Evolutionary conservation across 108 stramenopile species (phyloP).

Genomic region (Chaetoceros muelleri): DNA sequence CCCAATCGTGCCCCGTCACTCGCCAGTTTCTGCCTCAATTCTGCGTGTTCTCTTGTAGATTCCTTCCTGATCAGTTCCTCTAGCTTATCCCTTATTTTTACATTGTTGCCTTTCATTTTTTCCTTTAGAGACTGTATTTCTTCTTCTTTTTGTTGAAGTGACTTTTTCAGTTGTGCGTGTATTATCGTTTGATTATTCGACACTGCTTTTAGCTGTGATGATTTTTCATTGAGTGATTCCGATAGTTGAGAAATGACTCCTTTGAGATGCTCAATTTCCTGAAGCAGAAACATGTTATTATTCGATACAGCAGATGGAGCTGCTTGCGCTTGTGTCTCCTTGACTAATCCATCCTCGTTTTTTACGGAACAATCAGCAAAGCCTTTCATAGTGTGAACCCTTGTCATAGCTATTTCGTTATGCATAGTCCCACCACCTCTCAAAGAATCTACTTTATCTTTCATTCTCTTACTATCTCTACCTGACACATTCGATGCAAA

Average conservation of each 20-base stretch:
- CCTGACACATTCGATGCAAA: too few species aligned
- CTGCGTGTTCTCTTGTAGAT: constrained; percentile 33
- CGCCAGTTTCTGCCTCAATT: constrained; percentile 49
- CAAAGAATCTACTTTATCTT: too few species aligned
- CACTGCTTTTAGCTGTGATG: constrained; percentile 39
- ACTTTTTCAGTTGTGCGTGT: constrained; percentile 41
- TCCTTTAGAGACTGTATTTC: constrained; percentile 24
- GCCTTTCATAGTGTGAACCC: too few species aligned
- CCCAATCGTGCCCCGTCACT: constrained; percentile 75
- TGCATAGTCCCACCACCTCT: too few species aligned
- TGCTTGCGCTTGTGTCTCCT: too few species aligned
- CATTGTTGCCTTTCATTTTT: constrained; percentile 8
- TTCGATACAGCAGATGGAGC: too few species aligned
- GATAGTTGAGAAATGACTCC: not conserved
- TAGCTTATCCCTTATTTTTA: constrained; percentile 20
- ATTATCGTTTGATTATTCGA: constrained; percentile 74
- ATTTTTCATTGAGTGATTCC: not conserved
- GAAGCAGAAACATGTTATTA: too few species aligned
- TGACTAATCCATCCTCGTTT: too few species aligned
- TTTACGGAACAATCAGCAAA: too few species aligned
- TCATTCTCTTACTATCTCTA: too few species aligned
- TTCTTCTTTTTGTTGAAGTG: constrained; percentile 32
- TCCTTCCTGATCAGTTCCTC: constrained; percentile 50
- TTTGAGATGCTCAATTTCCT: not conserved
- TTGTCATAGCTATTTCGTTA: too few species aligned